Conservation (phyloP, 2,329 filamentous ascomycete species). For the Westerdykella aurantiaca region DNA sequence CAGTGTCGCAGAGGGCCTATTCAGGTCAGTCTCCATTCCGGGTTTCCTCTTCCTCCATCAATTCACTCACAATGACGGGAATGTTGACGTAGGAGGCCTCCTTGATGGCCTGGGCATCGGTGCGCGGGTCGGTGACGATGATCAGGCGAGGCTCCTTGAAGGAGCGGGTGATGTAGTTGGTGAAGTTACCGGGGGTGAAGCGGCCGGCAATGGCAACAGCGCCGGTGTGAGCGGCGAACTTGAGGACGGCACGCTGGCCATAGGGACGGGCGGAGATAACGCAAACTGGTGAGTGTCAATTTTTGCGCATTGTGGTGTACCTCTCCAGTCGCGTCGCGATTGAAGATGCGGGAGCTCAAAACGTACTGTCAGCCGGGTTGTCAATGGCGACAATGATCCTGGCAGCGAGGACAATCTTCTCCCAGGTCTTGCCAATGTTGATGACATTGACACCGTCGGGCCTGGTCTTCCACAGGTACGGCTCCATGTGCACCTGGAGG, state of each 20-base stretch:
- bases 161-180: constrained; percentile 99
- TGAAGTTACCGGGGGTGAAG: constrained; percentile 99
- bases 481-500: constrained; percentile 98
- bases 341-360: neutral
- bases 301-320: neutral
- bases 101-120: constrained; percentile 99
- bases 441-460: constrained; percentile 97
- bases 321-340: neutral
- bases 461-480: constrained; percentile 99
- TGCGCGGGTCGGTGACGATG: constrained; percentile 98
- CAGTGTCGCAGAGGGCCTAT: constrained; percentile 87
- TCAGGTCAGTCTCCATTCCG: constrained; percentile 7
- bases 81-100: constrained; percentile 99
- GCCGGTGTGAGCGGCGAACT: constrained; percentile 98
- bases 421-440: constrained; percentile 99
- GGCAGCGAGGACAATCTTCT: constrained; percentile 98
- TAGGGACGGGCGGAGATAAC: constrained; percentile 99
- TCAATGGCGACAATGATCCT: constrained; percentile 98
- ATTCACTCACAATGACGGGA: constrained; percentile 67
- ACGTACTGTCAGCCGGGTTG: constrained; percentile 94
- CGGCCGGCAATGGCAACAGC: constrained; percentile 97
- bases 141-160: constrained; percentile 99
- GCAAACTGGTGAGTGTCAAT: constrained; percentile 39
- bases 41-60: neutral
- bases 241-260: constrained; percentile 98